These are phyloP conservation scores for Geotrichum restrictum DNA, from an alignment of 1,139 yeast genomes.

Conservation along the genomic window DNA sequence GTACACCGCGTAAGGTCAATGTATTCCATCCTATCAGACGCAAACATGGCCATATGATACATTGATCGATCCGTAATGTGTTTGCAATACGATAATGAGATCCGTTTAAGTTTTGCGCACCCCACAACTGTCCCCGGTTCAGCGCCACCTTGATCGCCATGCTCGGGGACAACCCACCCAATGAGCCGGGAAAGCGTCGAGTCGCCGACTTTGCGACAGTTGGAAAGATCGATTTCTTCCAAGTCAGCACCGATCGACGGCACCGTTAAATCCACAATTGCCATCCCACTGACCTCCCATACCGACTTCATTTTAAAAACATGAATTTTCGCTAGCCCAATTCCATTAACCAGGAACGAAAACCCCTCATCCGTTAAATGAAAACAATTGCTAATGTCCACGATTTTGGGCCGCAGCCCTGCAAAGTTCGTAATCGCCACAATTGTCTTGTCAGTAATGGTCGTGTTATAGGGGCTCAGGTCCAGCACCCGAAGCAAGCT, in stretches of 20 bases:
- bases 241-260: conserved; percentile 59
- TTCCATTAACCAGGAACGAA: conserved; percentile 62
- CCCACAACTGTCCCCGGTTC: conserved; percentile 42
- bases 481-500: conserved; percentile 51
- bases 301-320: conserved; percentile 60
- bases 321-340: conserved; percentile 60
- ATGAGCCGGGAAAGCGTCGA: conserved; percentile 63
- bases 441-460: conserved; percentile 56
- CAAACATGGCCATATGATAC: conserved; percentile 59
- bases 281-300: conserved; percentile 78
- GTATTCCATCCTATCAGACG: conserved; percentile 51
- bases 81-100: conserved; percentile 68
- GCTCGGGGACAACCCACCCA: conserved; percentile 46
- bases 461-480: conserved; percentile 56
- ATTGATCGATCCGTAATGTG: conserved; percentile 65
- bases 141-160: conserved; percentile 9
- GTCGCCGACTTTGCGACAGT: conserved; percentile 70
- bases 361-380: conserved; percentile 75
- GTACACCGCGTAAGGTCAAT: conserved; percentile 71
- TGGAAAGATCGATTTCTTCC: conserved; percentile 60
- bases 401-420: conserved; percentile 58
- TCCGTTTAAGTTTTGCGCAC: conserved; percentile 51
- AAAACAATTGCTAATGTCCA: conserved; percentile 68
- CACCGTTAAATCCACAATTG: conserved; percentile 70
- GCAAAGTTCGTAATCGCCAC: conserved; percentile 62